Percentiles rank a stretch among this genome's conserved stretches.
Conservation (phyloP, 352 stramenopile genomes). For the Pilasporangium apinafurcum region DNA sequence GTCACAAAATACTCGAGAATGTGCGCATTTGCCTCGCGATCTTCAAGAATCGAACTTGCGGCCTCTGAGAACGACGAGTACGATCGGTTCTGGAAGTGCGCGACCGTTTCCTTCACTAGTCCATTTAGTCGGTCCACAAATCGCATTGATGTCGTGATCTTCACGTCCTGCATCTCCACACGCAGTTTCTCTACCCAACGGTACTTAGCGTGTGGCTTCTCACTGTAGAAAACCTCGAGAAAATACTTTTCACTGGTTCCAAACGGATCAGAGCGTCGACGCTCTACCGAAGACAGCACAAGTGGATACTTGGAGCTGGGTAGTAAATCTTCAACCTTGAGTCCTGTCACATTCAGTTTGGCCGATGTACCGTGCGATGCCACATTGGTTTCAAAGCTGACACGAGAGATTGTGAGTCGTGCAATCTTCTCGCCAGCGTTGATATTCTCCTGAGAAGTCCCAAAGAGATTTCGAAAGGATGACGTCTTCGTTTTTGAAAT, state of each 20-base stretch:
- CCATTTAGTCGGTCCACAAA: slow-evolving; percentile 70
- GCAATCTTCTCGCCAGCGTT: slow-evolving; percentile 58
- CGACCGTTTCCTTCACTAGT: slow-evolving; percentile 49
- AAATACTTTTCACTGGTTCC: slow-evolving; percentile 40
- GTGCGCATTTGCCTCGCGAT: slow-evolving; percentile 29
- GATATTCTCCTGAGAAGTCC: background rate
- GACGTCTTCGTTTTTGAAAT: background rate
- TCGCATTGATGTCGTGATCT: slow-evolving; percentile 68
- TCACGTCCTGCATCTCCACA: slow-evolving; percentile 61
- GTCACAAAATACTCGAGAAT: slow-evolving; percentile 71
- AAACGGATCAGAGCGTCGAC: slow-evolving; percentile 8
- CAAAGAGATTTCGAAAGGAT: background rate
- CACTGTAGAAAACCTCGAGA: slow-evolving; percentile 58
- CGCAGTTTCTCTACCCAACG: slow-evolving; percentile 54
- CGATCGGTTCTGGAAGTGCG: slow-evolving; percentile 64
- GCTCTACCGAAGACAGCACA: slow-evolving; percentile 48
- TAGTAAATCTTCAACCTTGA: slow-evolving; percentile 70
- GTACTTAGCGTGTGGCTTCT: slow-evolving; percentile 68
- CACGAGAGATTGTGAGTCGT: slow-evolving; percentile 56
- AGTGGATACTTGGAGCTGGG: slow-evolving; percentile 54
- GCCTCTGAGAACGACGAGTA: slow-evolving; percentile 35
- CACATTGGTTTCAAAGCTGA: slow-evolving; percentile 44
- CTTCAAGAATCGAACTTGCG: slow-evolving; percentile 16
- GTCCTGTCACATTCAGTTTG: slow-evolving; percentile 66
- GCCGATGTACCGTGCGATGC: slow-evolving; percentile 34